Evolutionary conservation across 2,329 filamentous ascomycete species (phyloP), one percentile per base, ranked within the genome.

Genomic region (Hypomyces perniciosus): DNA sequence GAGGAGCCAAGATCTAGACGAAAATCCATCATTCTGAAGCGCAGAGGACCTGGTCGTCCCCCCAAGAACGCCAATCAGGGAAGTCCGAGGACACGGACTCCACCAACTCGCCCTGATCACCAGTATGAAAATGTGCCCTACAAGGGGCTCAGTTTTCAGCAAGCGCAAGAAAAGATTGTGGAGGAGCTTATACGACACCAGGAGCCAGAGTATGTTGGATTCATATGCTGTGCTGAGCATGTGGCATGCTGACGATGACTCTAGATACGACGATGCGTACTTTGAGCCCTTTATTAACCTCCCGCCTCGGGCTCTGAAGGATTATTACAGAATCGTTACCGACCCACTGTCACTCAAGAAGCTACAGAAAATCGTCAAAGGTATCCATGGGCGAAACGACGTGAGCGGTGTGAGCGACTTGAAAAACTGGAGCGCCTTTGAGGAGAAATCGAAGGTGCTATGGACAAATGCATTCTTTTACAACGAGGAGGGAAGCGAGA

Each of bases 401-500:
- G 76, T 81, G 6, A 85, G 85, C 0, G 79, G 79, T 1, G 61
- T 76, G 4, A 83, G 75, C 44, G 83, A 90, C 44, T 89, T 90
- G 68, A 91, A 89, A 65, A 86, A 75, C 46, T 96, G 91, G 91
- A 78, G 83, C 51, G 78, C 83, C 1, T 89, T 96, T 57, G 89
- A 90, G 65, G 84, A 90, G 48, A 87, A 88, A 61, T 78, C 88
- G 9, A 87, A 84, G 60, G 77, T 88, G 47, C 83, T 96, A 40
- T 96, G 91, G 91, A 79, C 78, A 44, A 96, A 96, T 67, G 90
- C 90, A 0, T 86, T 84, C 61, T 85, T 85, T 53, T 96, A 92
- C 73, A 96, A 96, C 59, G 89, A 96, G 66, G 90, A 96, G 63
- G 88, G 86, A 4, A 96, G 91, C 62, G 86, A 90, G 12, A 91